Base-by-base conservation (phyloP, 164 flowering plant genomes). In the Stephania japonica region DNA sequence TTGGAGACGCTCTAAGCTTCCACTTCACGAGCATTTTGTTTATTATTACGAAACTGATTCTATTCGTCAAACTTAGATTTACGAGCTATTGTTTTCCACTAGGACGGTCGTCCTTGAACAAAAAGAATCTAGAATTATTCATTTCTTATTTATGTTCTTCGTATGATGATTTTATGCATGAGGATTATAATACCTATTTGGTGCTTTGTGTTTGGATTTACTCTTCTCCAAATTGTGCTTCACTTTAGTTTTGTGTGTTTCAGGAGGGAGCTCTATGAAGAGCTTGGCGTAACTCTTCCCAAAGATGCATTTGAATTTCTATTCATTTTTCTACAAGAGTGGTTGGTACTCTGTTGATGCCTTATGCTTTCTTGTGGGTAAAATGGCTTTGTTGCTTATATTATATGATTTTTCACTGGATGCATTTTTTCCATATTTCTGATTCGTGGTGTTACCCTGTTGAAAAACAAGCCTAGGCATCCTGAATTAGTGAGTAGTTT, bases 261-360 rank as follows among this genome's bases (percentile, higher is more conserved):
- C 85, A 94, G 98, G 91, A 89, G 97, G 84, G 97, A 94, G 84
- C 97, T 94, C 83, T 83, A 89, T 27, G 97, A 94, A 80, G 98
- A 94, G 84, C 87, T 94, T 27, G 98, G 98, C 62, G 70, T 94
- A 53, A 77, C 38, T 72, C 95, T 94, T 67, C 97, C 95, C 26
- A 81, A 85, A 79, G 94, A 94, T 88, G 98, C 98, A 23, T 94
- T 94, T 80, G 98, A 92, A 78, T 65, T 84, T 75, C 41, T 94
- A 62, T 94, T 92, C 50, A 76, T 84, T 67, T 90, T 80, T 72
- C 90, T 91, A 72, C 86, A 89, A 68, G 91, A 94, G 73, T 82
- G 92, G 98, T 92, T 76, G 49, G 98, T 87, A 38, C 18, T 69
- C 41, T 64, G 32, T 23, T 47, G 26, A 42, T 4, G 25, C 61